phyloP scores from a whole-genome alignment of 768 basidiomycete genomes.

The Cubamyces lactineus region DNA sequence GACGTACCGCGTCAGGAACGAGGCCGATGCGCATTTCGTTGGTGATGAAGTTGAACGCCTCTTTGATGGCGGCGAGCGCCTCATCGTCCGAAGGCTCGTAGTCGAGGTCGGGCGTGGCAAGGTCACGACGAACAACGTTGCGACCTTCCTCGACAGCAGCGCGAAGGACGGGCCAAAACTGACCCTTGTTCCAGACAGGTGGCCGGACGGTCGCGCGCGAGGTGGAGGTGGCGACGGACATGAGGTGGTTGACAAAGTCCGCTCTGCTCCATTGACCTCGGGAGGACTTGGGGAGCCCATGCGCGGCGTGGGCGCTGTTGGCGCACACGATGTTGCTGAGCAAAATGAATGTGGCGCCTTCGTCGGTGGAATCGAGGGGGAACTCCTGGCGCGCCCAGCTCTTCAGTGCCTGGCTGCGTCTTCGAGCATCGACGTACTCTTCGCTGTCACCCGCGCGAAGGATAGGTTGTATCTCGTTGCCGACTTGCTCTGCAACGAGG shows the following conservation, averaged over 20 bases:
- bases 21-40: not conserved
- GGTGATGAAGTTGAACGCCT: not conserved
- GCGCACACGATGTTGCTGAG: not conserved
- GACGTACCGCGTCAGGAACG: not conserved
- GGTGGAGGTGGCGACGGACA: not conserved
- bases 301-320: not conserved
- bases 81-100: not conserved
- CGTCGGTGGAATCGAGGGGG: not conserved
- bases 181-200: not conserved
- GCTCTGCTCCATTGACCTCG: not conserved
- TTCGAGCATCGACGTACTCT: not conserved
- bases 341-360: not conserved
- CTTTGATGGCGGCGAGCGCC: not conserved
- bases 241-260: slow-evolving; percentile 2
- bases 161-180: not conserved
- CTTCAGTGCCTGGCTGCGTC: not conserved
- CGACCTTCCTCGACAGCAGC: not conserved
- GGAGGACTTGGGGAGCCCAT: not conserved
- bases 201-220: not conserved
- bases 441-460: not conserved
- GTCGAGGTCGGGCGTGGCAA: not conserved
- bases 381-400: not conserved
- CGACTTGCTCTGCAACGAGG: not conserved
- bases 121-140: not conserved
- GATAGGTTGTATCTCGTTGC: not conserved